phyloP scores from a whole-genome alignment of 768 basidiomycete genomes.

The Leccinum arenicola region DNA sequence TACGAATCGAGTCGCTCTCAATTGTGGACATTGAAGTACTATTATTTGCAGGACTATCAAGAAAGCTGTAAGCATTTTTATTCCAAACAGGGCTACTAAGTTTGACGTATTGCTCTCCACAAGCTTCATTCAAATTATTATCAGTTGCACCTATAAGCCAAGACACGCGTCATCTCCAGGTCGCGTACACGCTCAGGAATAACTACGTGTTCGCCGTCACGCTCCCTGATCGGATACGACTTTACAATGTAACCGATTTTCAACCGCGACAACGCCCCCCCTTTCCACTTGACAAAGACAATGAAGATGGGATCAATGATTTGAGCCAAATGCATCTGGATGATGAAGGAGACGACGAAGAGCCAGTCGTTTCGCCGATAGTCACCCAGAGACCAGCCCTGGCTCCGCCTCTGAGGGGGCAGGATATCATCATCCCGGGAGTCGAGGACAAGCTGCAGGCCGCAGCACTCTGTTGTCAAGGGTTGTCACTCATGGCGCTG shows the following conservation, averaged over 20 bases:
- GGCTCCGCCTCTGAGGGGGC: constrained; percentile 16
- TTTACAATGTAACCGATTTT: constrained; percentile 49
- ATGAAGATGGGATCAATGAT: constrained; percentile 20
- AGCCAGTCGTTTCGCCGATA: constrained; percentile 6
- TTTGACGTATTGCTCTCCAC: constrained; percentile 5
- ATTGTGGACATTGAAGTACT: neutral
- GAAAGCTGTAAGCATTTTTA: constrained; percentile 57
- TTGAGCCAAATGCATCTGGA: constrained; percentile 26
- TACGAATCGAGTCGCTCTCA: constrained; percentile 30
- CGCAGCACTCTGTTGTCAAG: constrained; percentile 44
- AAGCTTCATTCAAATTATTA: constrained; percentile 67
- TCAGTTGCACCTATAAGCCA: constrained; percentile 47
- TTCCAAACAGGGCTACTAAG: neutral
- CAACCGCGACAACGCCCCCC: constrained; percentile 40
- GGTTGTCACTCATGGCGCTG: constrained; percentile 27
- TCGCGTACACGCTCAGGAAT: constrained; percentile 43
- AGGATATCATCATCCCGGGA: constrained; percentile 24
- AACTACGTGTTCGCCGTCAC: constrained; percentile 56
- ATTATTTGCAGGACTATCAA: constrained; percentile 59
- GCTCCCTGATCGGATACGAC: constrained; percentile 36
- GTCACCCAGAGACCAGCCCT: constrained; percentile 4
- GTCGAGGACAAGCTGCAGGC: constrained; percentile 32
- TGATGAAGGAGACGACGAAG: constrained; percentile 27
- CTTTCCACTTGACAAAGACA: constrained; percentile 37
- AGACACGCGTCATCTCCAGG: constrained; percentile 34